Percentiles rank a stretch among this genome's conserved stretches.
Conservation (phyloP, 306 rosid genomes). For the Cotoneaster glaucophyllus region DNA sequence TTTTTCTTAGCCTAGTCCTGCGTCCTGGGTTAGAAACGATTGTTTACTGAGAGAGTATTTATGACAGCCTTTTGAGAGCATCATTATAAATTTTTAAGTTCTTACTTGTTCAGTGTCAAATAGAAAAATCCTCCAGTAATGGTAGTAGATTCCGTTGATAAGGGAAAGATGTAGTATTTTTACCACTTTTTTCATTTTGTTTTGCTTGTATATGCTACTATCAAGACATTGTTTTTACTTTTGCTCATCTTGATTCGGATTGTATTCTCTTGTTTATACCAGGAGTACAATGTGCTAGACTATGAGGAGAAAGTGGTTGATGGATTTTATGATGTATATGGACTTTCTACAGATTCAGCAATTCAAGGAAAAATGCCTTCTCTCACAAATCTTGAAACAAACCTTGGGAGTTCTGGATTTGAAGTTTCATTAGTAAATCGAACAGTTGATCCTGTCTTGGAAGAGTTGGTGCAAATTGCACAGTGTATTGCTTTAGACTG, state of each 20-base stretch:
- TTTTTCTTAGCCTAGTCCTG: not conserved
- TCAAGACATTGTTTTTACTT: not conserved
- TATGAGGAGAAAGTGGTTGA: slow-evolving; percentile 83
- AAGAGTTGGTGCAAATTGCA: slow-evolving; percentile 83
- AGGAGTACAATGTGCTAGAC: slow-evolving; percentile 92
- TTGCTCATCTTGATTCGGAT: slow-evolving; percentile 24
- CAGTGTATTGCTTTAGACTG: slow-evolving; percentile 87
- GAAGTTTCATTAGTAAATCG: slow-evolving; percentile 83
- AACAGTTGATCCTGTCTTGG: slow-evolving; percentile 65
- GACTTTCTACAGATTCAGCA: slow-evolving; percentile 54
- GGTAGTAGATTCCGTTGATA: not conserved
- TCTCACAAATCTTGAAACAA: slow-evolving; percentile 63
- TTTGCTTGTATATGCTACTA: slow-evolving; percentile 1
- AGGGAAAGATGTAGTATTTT: not conserved
- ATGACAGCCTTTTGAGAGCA: no score
- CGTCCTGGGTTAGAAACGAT: no score
- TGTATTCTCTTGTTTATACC: slow-evolving; percentile 14
- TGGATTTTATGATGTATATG: slow-evolving; percentile 87
- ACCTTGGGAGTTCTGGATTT: slow-evolving; percentile 55
- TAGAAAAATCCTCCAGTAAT: not conserved
- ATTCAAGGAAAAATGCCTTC: slow-evolving; percentile 93
- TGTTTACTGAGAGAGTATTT: no score
- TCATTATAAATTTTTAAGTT: no score
- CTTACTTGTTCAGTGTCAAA: not conserved
- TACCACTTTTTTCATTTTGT: not conserved